Evolutionary conservation across 305 asterid genomes (phyloP).

Genomic region (Solanum hybrid): DNA sequence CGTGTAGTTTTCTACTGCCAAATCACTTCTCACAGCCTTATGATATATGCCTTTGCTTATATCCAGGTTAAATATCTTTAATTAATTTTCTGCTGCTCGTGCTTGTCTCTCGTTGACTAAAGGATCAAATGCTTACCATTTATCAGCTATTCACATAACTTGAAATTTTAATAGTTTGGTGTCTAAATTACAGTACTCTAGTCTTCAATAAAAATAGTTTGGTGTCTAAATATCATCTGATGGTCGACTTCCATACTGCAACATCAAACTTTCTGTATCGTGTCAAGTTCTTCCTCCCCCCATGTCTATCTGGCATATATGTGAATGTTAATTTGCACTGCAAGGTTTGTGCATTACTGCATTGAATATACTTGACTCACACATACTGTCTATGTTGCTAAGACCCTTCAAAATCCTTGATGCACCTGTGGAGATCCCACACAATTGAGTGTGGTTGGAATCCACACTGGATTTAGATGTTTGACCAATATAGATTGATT

Average conservation of each 20-base stretch:
- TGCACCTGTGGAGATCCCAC: background rate
- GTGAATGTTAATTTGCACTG: background rate
- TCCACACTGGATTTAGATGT: background rate
- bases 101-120: background rate
- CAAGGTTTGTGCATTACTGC: background rate
- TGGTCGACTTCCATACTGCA: background rate
- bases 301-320: background rate
- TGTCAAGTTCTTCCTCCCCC: background rate
- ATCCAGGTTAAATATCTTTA: background rate
- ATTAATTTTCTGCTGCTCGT: background rate
- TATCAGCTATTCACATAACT: background rate
- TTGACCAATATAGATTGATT: background rate
- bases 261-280: background rate
- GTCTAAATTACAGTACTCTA: background rate
- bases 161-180: background rate
- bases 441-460: background rate
- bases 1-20: background rate
- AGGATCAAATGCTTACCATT: background rate
- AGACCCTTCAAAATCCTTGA: background rate
- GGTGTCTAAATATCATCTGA: background rate
- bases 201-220: background rate
- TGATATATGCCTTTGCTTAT: background rate
- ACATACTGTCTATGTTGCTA: background rate
- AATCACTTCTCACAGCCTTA: background rate
- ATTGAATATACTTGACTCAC: background rate